Conservation (phyloP, 2,329 filamentous ascomycete genomes). For the Botrytis sinoallii region DNA sequence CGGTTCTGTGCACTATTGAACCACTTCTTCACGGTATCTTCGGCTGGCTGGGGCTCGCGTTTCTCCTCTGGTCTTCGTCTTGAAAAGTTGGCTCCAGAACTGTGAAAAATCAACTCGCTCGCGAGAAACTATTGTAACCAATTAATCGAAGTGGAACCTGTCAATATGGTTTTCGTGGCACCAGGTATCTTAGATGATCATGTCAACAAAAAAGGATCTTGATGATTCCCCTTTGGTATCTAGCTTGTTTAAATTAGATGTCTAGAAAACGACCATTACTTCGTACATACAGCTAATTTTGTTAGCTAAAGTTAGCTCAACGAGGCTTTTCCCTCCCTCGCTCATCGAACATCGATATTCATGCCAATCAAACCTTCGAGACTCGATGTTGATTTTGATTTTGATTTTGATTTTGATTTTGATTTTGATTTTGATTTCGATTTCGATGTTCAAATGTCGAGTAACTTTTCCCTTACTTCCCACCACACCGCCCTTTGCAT, state of each 20-base stretch:
- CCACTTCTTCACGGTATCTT: background rate
- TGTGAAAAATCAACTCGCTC: background rate
- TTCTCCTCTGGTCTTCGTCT: background rate
- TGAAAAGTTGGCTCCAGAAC: background rate
- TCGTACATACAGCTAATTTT: background rate
- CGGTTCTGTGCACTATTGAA: background rate
- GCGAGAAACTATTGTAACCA: background rate
- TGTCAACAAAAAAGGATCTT: background rate
- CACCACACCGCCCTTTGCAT: constrained; percentile 3
- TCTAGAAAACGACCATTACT: background rate
- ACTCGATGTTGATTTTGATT: background rate
- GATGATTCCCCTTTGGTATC: background rate
- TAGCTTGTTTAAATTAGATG: background rate
- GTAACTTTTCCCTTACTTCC: background rate
- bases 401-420: background rate
- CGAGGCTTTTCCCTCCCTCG: background rate
- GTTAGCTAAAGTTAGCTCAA: constrained; percentile 3
- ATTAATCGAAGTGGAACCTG: constrained; percentile 1
- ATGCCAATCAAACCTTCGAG: constrained; percentile 2
- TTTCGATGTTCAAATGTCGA: background rate
- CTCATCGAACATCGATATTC: background rate
- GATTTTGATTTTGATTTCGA: background rate
- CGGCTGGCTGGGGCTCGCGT: background rate
- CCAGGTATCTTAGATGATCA: background rate
- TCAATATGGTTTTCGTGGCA: constrained; percentile 3